Base-by-base conservation (phyloP, 1,284 basidiomycete genomes). In the Fomitopsis schrenkii region DNA sequence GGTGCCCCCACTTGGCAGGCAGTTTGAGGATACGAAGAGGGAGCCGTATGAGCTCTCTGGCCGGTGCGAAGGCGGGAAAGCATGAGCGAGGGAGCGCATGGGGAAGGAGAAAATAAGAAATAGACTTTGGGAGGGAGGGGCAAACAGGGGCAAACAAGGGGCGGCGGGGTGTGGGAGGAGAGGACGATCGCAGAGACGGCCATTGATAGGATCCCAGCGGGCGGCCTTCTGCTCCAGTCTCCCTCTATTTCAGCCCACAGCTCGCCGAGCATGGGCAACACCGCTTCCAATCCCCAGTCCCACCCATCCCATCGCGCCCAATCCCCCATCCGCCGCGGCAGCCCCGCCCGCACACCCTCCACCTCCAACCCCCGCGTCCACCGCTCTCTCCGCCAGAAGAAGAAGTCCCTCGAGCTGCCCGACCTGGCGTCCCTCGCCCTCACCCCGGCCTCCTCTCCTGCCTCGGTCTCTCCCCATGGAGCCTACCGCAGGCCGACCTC, bases 371-470 rank as follows among this genome's bases (percentile, higher is more conserved):
- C 64, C 61, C 66, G 72, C 59, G 73, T 74, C 4, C 81, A 82
- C 70, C 77, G 76, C 63, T 86, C 86, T 52, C 76, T 89, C 61
- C 79, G 86, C 56, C 78, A 78, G 26, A 91, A 89, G 80, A 90
- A 89, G 77, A 85, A 81, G 69, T 88, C 86, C 0, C 81, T 92
- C 42, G 88, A 92, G 71, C 80, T 92, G 46, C 90, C 90, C 60
- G 90, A 91, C 77, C 84, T 92, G 67, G 86, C 86, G 35, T 81
- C 81, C 58, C 79, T 88, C 60, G 79, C 83, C n/a, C 69, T 84
- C 64, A 81, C 83, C 35, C 79, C 82, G 53, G 74, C 79, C 36
- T 76, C 75, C 46, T 74, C 71, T 65, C 74, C 72, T 54, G 68
- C 70, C 67, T 74, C 75, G 54, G 67, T 72, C 62, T 80, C 80